Evolutionary conservation across 495 filamentous ascomycete genomes (phyloP).

Genomic region (Penicillium paradoxum): DNA sequence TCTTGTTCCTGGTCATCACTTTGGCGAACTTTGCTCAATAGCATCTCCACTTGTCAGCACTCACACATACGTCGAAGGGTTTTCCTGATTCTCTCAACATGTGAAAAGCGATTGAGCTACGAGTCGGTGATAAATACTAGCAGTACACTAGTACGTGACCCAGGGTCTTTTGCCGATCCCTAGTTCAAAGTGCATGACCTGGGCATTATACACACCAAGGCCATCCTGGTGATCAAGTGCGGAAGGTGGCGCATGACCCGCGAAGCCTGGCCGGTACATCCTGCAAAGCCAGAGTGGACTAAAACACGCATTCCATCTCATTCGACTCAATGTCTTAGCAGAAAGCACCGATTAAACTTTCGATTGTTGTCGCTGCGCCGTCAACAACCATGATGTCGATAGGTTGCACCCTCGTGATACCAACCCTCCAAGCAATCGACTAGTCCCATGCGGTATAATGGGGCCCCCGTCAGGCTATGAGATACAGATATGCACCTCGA

Average conservation of each 20-base stretch:
- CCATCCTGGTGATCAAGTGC: slow-evolving; percentile 15
- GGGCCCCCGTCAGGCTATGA: neutral
- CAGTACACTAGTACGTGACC: neutral
- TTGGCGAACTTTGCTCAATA: neutral
- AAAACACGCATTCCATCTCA: neutral
- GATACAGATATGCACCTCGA: neutral
- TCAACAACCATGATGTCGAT: slow-evolving; percentile 1
- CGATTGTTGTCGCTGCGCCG: neutral
- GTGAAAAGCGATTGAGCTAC: neutral
- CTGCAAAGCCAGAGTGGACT: neutral
- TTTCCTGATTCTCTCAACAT: neutral
- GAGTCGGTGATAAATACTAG: neutral
- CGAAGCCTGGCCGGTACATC: slow-evolving; percentile 3
- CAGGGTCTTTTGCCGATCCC: neutral
- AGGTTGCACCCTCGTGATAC: slow-evolving; percentile 19
- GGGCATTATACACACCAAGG: slow-evolving; percentile 2
- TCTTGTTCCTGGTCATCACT: no score
- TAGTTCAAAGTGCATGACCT: slow-evolving; percentile 13
- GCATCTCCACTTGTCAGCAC: neutral
- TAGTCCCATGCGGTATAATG: neutral
- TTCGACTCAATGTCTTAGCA: neutral
- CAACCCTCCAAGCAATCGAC: neutral
- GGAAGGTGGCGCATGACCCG: slow-evolving; percentile 19
- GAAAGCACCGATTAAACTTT: slow-evolving; percentile 3
- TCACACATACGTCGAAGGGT: neutral